Evolutionary conservation across 495 filamentous ascomycete species (phyloP).

Genomic region (Hyaloscypha finlandica): DNA sequence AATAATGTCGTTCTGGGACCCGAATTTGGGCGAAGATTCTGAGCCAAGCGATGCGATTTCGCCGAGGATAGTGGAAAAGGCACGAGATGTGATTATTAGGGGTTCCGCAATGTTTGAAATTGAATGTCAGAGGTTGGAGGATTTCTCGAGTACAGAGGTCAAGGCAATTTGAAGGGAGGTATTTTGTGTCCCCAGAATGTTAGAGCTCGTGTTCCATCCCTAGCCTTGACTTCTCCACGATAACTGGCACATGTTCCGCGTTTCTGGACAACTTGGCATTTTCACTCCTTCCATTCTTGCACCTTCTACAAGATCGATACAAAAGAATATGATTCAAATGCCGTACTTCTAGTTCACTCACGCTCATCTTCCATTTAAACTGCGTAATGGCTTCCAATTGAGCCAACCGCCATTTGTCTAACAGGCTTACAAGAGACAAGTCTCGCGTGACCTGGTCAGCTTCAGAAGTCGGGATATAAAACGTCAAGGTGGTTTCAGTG

Average conservation of each 20-base stretch:
- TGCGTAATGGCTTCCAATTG: background rate
- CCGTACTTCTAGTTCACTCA: background rate
- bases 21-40: background rate
- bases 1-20: conserved; percentile 3
- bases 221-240: conserved; percentile 3
- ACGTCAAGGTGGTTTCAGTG: background rate
- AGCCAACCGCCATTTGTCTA: background rate
- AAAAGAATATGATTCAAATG: background rate
- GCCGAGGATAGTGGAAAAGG: background rate
- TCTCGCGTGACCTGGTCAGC: too few species aligned
- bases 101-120: background rate
- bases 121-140: background rate
- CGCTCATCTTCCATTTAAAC: background rate
- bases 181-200: conserved; percentile 8
- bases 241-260: conserved; percentile 18
- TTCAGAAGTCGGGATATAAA: background rate
- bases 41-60: conserved; percentile 2
- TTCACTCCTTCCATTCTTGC: background rate
- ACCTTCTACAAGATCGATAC: background rate
- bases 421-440: background rate
- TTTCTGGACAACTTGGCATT: conserved; percentile 20
- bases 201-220: conserved; percentile 16
- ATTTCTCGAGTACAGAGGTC: background rate
- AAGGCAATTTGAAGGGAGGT: background rate
- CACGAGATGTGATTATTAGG: background rate